Percentiles rank a stretch among this genome's conserved stretches.
These are phyloP conservation scores for Gnaphalium uliginosum DNA, from an alignment of 129 eudicot species.

Conservation along the genomic window DNA sequence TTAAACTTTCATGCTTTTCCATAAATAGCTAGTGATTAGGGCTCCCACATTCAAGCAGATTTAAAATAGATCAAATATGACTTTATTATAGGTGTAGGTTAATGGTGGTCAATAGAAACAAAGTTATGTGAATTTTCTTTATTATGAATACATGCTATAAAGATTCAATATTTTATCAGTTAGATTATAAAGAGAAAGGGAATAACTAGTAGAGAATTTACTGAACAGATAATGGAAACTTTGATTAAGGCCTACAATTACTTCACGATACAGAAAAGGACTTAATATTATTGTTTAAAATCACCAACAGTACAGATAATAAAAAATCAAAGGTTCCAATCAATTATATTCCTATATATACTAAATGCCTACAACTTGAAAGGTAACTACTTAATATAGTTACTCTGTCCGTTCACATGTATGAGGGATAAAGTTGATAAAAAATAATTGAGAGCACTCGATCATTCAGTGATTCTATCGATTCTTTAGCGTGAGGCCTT, in stretches of 20 bases:
- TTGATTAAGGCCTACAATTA: background rate
- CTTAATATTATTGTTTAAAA: background rate
- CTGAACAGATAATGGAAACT: background rate
- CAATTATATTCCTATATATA: background rate
- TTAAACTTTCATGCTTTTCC: background rate
- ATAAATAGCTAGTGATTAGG: background rate
- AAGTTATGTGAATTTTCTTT: too few relatives aligned
- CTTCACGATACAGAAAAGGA: slow-evolving; percentile 3
- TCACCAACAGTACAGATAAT: slow-evolving; percentile 6
- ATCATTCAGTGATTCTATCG: background rate
- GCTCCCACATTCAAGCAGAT: background rate
- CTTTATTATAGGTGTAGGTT: background rate
- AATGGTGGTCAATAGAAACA: background rate
- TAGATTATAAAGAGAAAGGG: slow-evolving; percentile 6
- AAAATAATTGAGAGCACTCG: background rate
- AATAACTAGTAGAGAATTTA: slow-evolving; percentile 1
- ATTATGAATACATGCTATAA: background rate
- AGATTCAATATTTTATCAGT: background rate
- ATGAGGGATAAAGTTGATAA: background rate
- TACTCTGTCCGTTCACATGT: slow-evolving; percentile 7
- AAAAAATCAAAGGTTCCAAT: slow-evolving; percentile 3
- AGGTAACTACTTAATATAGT: background rate
- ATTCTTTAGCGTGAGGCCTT: background rate
- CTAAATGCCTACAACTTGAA: slow-evolving; percentile 23
- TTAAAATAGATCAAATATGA: background rate